A percentile compares a stretch with the other conserved stretches of the same genome.
These are phyloP conservation scores for Grosmannia clavigera DNA, from an alignment of 2,329 filamentous ascomycete genomes.

Conservation along the genomic window DNA sequence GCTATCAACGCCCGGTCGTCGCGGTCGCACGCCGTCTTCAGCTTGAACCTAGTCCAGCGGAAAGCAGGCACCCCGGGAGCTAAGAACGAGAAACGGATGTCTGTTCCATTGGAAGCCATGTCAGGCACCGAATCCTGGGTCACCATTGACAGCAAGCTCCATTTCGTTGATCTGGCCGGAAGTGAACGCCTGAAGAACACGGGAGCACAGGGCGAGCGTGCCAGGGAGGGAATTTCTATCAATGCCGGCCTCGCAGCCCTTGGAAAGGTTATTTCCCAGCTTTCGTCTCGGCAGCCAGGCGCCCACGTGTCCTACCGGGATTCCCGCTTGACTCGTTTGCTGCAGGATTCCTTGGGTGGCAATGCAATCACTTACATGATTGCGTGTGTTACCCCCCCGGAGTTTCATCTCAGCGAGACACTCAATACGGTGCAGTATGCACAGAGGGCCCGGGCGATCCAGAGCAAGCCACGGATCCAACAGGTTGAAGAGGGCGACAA, in stretches of 20 bases:
- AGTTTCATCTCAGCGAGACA: conserved; percentile 95
- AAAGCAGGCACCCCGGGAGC: conserved; percentile 45
- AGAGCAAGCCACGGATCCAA: conserved; percentile 95
- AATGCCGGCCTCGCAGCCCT: conserved; percentile 90
- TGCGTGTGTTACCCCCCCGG: conserved; percentile 90
- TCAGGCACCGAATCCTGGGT: conserved; percentile 56
- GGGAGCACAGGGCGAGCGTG: conserved; percentile 83
- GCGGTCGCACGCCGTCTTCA: conserved; percentile 94
- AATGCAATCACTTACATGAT: conserved; percentile 99
- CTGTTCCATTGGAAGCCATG: conserved; percentile 72
- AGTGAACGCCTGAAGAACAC: conserved; percentile 97
- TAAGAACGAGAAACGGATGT: conserved; percentile 69
- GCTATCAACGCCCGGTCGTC: conserved; percentile 97
- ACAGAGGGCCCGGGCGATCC: conserved; percentile 87
- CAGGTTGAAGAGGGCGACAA: conserved; percentile 89
- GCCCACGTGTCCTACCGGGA: conserved; percentile 96
- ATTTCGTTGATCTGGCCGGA: conserved; percentile 95
- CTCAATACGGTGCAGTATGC: conserved; percentile 97
- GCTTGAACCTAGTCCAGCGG: conserved; percentile 81
- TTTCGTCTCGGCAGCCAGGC: conserved; percentile 77
- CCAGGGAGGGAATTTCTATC: conserved; percentile 94
- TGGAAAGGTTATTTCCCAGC: conserved; percentile 95
- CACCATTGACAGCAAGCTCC: conserved; percentile 93
- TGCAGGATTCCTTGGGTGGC: conserved; percentile 92
- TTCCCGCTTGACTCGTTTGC: conserved; percentile 85